Evolutionary conservation across 345 rosid species (phyloP).

Genomic region (Aegle marmelos): DNA sequence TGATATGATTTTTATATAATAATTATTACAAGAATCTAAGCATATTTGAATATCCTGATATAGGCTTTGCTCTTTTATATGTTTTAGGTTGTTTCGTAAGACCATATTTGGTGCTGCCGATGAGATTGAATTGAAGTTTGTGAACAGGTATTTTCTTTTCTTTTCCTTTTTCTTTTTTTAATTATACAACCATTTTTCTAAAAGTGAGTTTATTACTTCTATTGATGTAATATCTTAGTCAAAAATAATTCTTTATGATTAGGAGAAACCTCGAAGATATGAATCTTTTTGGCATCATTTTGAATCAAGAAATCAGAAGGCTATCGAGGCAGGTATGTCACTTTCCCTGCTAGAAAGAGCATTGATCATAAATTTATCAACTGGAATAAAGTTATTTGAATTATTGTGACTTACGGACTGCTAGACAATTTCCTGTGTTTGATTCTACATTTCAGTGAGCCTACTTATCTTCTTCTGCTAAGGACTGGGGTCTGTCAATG

Average conservation of each 20-base stretch:
- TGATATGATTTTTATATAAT: neutral
- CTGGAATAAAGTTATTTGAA: neutral
- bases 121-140: slow-evolving; percentile 88
- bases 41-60: slow-evolving; percentile 8
- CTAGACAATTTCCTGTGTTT: neutral
- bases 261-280: slow-evolving; percentile 92
- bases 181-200: neutral
- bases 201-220: neutral
- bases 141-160: slow-evolving; percentile 67
- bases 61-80: slow-evolving; percentile 3
- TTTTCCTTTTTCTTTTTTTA: neutral
- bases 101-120: slow-evolving; percentile 93
- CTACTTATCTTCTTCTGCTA: neutral
- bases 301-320: slow-evolving; percentile 89
- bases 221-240: slow-evolving; percentile 12
- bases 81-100: slow-evolving; percentile 81
- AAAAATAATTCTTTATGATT: slow-evolving; percentile 13
- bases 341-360: neutral
- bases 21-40: neutral
- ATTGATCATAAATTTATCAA: neutral
- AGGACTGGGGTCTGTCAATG: neutral
- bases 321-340: slow-evolving; percentile 75
- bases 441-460: neutral
- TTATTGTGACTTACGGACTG: neutral
- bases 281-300: slow-evolving; percentile 75